Conservation (phyloP, 2,329 filamentous ascomycete species). For the Xylariaceae sp. region DNA sequence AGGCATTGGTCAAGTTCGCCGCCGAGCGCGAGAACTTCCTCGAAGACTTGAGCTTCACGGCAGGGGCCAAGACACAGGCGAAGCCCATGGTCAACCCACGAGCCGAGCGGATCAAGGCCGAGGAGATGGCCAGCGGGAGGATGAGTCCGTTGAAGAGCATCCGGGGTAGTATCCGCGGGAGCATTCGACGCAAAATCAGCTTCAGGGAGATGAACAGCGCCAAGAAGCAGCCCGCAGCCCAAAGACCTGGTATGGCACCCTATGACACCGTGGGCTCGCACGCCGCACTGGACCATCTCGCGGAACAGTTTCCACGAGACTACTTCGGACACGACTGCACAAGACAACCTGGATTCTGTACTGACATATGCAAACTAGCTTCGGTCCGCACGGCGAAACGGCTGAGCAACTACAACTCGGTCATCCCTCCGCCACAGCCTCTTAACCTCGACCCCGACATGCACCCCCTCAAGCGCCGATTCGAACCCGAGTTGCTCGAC, state of each 20-base stretch:
- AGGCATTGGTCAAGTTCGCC: constrained; percentile 89
- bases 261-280: constrained; percentile 16
- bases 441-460: constrained; percentile 86
- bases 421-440: constrained; percentile 90
- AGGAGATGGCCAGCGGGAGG: constrained; percentile 58
- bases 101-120: constrained; percentile 76
- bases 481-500: constrained; percentile 94
- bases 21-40: constrained; percentile 92
- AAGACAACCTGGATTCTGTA: constrained; percentile 21
- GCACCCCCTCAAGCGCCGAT: constrained; percentile 90
- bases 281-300: constrained; percentile 17
- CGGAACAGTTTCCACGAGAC: constrained; percentile 22
- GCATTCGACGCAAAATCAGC: constrained; percentile 87
- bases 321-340: constrained; percentile 24
- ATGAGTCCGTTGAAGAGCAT: constrained; percentile 54
- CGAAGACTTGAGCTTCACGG: constrained; percentile 85
- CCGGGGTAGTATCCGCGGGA: constrained; percentile 72
- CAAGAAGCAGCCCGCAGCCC: constrained; percentile 77
- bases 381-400: constrained; percentile 77
- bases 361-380: constrained; percentile 41
- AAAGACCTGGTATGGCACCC: constrained; percentile 66
- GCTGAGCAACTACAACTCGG: constrained; percentile 96
- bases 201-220: constrained; percentile 93
- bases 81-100: constrained; percentile 74
- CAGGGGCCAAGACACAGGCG: constrained; percentile 72